Percentiles rank a stretch among this genome's conserved stretches.
Conservation (phyloP, 176 grass and related monocot species). For the Carex parvula region DNA sequence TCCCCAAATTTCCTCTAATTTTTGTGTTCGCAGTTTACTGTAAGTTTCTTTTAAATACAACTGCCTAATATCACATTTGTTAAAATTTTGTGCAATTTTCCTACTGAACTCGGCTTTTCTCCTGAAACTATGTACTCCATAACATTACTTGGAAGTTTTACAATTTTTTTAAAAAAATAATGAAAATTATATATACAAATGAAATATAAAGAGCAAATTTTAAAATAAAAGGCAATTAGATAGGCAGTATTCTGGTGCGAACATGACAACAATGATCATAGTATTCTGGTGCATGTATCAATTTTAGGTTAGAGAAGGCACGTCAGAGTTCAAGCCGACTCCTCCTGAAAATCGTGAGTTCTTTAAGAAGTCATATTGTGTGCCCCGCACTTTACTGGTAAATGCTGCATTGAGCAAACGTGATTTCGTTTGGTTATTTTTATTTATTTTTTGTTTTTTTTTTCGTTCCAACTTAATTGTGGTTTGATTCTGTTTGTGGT, state of each 20-base stretch:
- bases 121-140: no score
- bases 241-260: no score
- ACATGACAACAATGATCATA: background rate
- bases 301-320: constrained; percentile 62
- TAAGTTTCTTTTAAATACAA: background rate
- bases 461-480: background rate
- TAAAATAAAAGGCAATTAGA: no score
- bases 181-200: no score
- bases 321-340: constrained; percentile 87
- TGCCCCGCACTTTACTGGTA: constrained; percentile 78
- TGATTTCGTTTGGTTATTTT: background rate
- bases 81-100: no score
- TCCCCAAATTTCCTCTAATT: background rate
- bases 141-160: no score
- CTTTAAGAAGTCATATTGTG: constrained; percentile 76
- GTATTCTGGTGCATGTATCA: constrained; percentile 10
- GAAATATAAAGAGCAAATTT: no score
- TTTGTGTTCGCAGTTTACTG: background rate
- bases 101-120: no score
- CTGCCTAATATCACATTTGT: no score
- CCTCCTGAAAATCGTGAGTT: constrained; percentile 79
- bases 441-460: background rate
- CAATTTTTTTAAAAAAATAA: no score
- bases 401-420: background rate
- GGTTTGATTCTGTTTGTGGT: background rate